Evolutionary conservation across 164 flowering plant genomes (phyloP).

Genomic region (Pachysandra terminalis): DNA sequence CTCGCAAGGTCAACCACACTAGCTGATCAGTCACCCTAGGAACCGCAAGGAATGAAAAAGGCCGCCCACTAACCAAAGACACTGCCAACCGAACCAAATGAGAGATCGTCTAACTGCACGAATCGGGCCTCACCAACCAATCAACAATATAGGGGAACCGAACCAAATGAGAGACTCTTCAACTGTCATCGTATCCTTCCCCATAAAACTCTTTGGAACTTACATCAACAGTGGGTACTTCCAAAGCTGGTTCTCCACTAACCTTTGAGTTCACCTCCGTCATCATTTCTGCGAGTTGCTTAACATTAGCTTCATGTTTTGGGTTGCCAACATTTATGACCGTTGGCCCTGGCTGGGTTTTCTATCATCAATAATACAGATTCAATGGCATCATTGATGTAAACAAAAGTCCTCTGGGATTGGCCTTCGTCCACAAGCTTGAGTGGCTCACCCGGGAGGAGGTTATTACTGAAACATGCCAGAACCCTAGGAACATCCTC

Average conservation of each 20-base stretch:
- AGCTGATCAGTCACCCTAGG: no score
- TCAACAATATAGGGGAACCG: no score
- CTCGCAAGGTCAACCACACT: no score
- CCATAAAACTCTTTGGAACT: conserved; percentile 19
- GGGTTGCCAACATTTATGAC: conserved; percentile 32
- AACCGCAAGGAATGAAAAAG: no score
- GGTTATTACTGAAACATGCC: conserved; percentile 66
- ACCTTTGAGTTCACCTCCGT: conserved; percentile 23
- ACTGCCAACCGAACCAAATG: no score
- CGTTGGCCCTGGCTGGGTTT: conserved; percentile 25
- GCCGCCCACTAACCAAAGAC: no score
- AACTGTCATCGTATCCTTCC: conserved; percentile 20
- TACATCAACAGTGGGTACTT: conserved; percentile 11
- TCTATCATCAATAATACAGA: conserved; percentile 57
- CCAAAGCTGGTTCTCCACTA: conserved; percentile 1
- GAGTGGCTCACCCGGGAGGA: conserved; percentile 48
- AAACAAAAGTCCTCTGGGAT: conserved; percentile 56
- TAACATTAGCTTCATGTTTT: conserved; percentile 27
- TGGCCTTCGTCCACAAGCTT: conserved; percentile 66
- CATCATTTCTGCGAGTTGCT: conserved; percentile 31
- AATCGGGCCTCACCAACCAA: no score
- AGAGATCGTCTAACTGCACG: no score
- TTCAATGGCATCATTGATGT: conserved; percentile 64
- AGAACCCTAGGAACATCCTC: conserved; percentile 67
- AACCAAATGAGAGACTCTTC: no score